Base-by-base conservation (phyloP, 192 early-diverging fungal species). In the Chytriomyces sp. region DNA sequence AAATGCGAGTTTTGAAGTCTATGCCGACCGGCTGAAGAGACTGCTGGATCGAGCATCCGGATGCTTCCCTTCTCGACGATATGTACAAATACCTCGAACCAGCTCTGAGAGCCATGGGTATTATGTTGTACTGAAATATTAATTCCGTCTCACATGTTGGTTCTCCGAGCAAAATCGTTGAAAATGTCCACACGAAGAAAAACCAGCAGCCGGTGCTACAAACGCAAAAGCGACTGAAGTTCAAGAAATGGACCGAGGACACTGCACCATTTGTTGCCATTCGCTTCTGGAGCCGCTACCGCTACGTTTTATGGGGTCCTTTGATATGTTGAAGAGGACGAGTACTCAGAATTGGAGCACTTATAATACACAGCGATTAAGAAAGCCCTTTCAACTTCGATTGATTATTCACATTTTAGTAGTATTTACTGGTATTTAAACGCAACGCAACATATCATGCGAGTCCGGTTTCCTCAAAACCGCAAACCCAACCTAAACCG, bases 261-360 rank as follows among this genome's bases (percentile, higher is more conserved):
- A 73, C 26, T 73, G 71, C 43, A 28, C 61, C 18, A 73, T 73
- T n/a, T 73, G 71, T 62, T 62, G 71, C 47, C 59, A 73, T 46
- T 2, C 9, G 10, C 9, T 73, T 1, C 26, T 73, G 28, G 71
- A 73, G 9, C 9, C 44, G 24, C 18, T 73, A 6, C 71, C 71
- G 44, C 57, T 73, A 26, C 35, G 35, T 35, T 35, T 35, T 35
- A 35, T 35, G 35, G 35, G 35, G 35, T 35, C 35, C 35, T 35
- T 35, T 35, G 35, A n/a, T n/a, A n/a, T n/a, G n/a, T n/a, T n/a
- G n/a, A n/a, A n/a, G n/a, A n/a, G n/a, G n/a, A n/a, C n/a, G n/a
- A n/a, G n/a, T n/a, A n/a, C n/a, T n/a, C n/a, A n/a, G n/a, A n/a
- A n/a, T n/a, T n/a, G n/a, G n/a, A n/a, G n/a, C n/a, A n/a, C n/a